Evolutionary conservation across 2,329 filamentous ascomycete genomes (phyloP), one percentile per base, ranked within the genome.

Genomic region (Periconia digitata): DNA sequence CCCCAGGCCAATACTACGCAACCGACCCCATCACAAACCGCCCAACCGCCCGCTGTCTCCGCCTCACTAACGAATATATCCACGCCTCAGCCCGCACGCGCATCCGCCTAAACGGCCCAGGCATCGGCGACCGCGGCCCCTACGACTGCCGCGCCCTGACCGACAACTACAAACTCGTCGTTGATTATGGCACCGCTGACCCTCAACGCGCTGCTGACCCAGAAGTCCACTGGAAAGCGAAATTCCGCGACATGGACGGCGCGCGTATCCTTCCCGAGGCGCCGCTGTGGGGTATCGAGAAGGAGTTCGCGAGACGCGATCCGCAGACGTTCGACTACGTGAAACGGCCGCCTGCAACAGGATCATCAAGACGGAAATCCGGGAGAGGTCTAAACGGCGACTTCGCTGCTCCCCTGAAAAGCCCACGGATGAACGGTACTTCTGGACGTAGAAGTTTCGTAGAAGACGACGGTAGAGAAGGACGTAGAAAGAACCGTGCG

Each of bases 51-150:
- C 68, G 74, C 1, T 74, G 75, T 1, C 68, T 80, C 24, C 64
- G 70, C 24, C 69, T 78, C 47, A 80, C 78, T 20, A 72, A 76
- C 54, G 78, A 80, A 61, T 80, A 79, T 56, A 74, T 80, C 23
- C 78, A 80, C 56, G 72, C 78, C 5, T 75, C 68, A 4, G 78
- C 75, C 5, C 73, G 78, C 17, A 67, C 75, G 0, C 71, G 78
- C 13, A 55, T 74, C 38, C 71, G 71, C 12, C 69, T 78, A 5
- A 58, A 69, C 49, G 78, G 78, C 3, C 77, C 77, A 1, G 77
- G 77, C 3, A 53, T 72, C 36, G 60, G 72, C 29, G 78, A 79
- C 60, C 69, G 67, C 29, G 74, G 74, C 38, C 36, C 58, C 21
- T 80, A 80, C 59, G 71, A 76, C 17, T 60, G 59, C 64, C 73